These are phyloP conservation scores for Aspergillus pseudonomiae DNA, from an alignment of 2,329 filamentous ascomycete genomes.

Conservation along the genomic window DNA sequence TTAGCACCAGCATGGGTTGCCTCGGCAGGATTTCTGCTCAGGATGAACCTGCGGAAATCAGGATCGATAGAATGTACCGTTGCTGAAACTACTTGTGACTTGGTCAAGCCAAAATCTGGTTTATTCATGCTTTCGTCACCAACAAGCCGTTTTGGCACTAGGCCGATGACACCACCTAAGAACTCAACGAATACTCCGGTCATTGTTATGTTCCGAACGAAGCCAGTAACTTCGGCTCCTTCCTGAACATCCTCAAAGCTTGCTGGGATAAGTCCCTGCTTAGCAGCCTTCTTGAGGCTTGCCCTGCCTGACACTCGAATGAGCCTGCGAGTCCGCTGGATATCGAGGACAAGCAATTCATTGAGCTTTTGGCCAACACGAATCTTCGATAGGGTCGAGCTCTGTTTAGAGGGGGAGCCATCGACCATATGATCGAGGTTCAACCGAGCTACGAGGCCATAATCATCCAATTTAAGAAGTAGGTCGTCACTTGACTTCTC, in stretches of 20 bases:
- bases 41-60: slow-evolving; percentile 68
- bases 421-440: slow-evolving; percentile 81
- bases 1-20: slow-evolving; percentile 54
- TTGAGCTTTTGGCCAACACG: slow-evolving; percentile 80
- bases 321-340: slow-evolving; percentile 74
- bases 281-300: slow-evolving; percentile 74
- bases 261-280: slow-evolving; percentile 71
- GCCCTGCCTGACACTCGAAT: slow-evolving; percentile 82
- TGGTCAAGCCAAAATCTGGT: slow-evolving; percentile 76
- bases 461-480: slow-evolving; percentile 73
- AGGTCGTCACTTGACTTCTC: slow-evolving; percentile 78
- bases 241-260: slow-evolving; percentile 72
- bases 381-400: slow-evolving; percentile 76
- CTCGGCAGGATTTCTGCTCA: slow-evolving; percentile 59
- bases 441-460: slow-evolving; percentile 76
- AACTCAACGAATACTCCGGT: slow-evolving; percentile 90
- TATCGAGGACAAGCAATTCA: slow-evolving; percentile 84
- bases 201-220: slow-evolving; percentile 80
- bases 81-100: slow-evolving; percentile 73
- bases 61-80: slow-evolving; percentile 73
- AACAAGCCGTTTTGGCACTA: slow-evolving; percentile 79
- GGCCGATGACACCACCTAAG: slow-evolving; percentile 71
- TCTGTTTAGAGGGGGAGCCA: slow-evolving; percentile 76
- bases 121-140: slow-evolving; percentile 68
- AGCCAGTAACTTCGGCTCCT: slow-evolving; percentile 72